Evolutionary conservation across 2,329 filamentous ascomycete genomes (phyloP).

Genomic region (Aspergillus spinulosporus): DNA sequence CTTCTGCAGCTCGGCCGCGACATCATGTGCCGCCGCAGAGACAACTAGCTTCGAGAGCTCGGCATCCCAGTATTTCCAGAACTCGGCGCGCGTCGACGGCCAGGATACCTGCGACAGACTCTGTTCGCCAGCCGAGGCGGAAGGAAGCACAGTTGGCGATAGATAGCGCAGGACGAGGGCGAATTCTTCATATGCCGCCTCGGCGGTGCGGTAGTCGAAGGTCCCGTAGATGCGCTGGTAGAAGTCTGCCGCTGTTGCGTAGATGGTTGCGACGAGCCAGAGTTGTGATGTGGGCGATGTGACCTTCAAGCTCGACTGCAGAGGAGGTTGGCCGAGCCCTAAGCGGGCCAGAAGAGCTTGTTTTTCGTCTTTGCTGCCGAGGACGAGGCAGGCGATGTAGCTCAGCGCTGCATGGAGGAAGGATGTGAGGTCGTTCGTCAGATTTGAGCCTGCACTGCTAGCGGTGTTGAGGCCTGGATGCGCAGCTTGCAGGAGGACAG

Average conservation of each 20-base stretch:
- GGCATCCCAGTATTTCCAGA: constrained; percentile 40
- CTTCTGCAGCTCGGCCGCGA: constrained; percentile 32
- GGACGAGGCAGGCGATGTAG: constrained; percentile 38
- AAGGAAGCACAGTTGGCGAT: constrained; percentile 21
- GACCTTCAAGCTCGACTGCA: constrained; percentile 23
- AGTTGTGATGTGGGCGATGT: constrained; percentile 26
- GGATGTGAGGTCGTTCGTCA: constrained; percentile 29
- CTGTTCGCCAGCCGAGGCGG: constrained; percentile 18
- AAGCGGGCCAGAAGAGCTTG: constrained; percentile 31
- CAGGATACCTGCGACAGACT: constrained; percentile 29
- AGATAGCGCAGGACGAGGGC: constrained; percentile 30
- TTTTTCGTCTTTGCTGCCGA: constrained; percentile 33
- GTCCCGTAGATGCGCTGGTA: constrained; percentile 40
- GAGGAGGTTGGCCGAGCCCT: constrained; percentile 25
- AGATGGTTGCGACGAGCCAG: constrained; percentile 39
- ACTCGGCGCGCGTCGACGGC: constrained; percentile 33
- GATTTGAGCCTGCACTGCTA: constrained; percentile 23
- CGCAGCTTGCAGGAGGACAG: constrained; percentile 38
- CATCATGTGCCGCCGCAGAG: constrained; percentile 30
- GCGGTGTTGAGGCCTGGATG: constrained; percentile 23
- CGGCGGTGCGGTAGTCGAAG: constrained; percentile 33
- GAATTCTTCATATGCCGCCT: constrained; percentile 35
- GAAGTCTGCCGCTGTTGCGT: constrained; percentile 39
- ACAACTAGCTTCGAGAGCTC: constrained; percentile 32
- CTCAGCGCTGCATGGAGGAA: constrained; percentile 32